Conservation (phyloP, 163 green algal genomes). For the Chlamydomonas reinhardtii region DNA sequence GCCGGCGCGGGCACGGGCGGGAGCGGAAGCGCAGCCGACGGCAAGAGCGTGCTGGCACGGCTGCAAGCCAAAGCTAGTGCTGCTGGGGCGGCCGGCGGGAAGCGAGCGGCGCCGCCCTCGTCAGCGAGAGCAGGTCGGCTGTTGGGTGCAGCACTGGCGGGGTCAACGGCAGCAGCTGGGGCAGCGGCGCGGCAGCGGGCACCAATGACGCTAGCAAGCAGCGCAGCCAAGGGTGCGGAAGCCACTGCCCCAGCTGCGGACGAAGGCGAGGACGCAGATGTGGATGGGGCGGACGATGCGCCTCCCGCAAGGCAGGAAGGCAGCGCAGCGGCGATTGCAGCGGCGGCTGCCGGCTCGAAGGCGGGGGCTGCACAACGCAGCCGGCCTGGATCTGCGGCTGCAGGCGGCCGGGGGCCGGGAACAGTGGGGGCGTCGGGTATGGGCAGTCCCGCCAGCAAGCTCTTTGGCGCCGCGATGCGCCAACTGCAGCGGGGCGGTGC, state of each 20-base stretch:
- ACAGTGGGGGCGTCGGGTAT: background rate
- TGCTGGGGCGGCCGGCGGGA: no score
- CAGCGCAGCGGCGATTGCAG: no score
- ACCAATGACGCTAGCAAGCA: background rate
- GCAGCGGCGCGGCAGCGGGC: background rate
- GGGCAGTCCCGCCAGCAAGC: constrained; percentile 11
- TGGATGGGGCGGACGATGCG: background rate
- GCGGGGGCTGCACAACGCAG: background rate
- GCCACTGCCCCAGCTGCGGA: background rate
- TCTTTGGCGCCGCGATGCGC: constrained; percentile 31
- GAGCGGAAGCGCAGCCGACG: background rate
- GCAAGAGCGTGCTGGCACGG: background rate
- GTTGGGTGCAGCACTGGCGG: background rate
- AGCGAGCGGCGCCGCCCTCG: background rate
- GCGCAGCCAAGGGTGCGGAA: background rate
- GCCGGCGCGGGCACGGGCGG: no score
- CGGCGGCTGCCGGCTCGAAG: background rate
- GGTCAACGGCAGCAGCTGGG: background rate
- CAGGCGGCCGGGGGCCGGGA: background rate
- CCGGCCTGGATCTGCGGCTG: background rate
- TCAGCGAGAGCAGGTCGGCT: background rate
- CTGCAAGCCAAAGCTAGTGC: background rate
- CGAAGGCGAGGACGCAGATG: background rate
- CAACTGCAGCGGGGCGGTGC: constrained; percentile 18
- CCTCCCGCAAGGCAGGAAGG: background rate